Evolutionary conservation across 441 rosid species (phyloP).

Genomic region (Kokia cookei): DNA sequence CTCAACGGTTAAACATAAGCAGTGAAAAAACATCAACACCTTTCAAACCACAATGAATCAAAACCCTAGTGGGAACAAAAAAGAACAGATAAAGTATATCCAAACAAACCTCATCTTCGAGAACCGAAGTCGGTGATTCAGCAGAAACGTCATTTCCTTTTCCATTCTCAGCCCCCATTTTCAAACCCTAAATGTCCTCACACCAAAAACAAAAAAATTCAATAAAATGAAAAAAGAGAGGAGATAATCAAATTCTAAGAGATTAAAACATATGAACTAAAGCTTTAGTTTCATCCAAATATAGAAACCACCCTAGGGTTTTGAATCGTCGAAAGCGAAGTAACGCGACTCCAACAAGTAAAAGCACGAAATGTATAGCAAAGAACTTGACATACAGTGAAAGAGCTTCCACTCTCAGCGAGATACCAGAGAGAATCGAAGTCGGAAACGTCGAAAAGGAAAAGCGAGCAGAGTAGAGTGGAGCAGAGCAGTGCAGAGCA

Average conservation of each 20-base stretch:
- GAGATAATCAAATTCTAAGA: background rate
- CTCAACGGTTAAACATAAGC: background rate
- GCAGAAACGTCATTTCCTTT: constrained; percentile 40
- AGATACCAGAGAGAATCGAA: background rate
- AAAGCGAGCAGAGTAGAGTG: background rate
- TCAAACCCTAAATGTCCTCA: constrained; percentile 22
- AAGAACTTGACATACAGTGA: constrained; percentile 1
- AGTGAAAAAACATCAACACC: background rate
- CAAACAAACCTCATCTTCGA: constrained; percentile 68
- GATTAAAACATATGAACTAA: background rate
- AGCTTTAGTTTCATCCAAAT: background rate
- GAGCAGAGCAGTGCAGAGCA: background rate
- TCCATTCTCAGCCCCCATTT: constrained; percentile 28
- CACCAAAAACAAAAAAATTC: background rate
- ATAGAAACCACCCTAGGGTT: background rate
- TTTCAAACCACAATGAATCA: background rate
- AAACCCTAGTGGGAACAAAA: background rate
- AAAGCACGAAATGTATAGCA: background rate
- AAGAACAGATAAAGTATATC: background rate
- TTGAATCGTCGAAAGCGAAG: background rate
- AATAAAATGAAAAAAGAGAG: background rate
- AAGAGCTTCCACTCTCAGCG: background rate
- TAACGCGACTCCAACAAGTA: background rate
- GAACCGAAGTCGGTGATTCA: constrained; percentile 90
- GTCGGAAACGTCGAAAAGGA: background rate